Evolutionary conservation across 768 basidiomycete species (phyloP).

Genomic region (Mycena alexandri): DNA sequence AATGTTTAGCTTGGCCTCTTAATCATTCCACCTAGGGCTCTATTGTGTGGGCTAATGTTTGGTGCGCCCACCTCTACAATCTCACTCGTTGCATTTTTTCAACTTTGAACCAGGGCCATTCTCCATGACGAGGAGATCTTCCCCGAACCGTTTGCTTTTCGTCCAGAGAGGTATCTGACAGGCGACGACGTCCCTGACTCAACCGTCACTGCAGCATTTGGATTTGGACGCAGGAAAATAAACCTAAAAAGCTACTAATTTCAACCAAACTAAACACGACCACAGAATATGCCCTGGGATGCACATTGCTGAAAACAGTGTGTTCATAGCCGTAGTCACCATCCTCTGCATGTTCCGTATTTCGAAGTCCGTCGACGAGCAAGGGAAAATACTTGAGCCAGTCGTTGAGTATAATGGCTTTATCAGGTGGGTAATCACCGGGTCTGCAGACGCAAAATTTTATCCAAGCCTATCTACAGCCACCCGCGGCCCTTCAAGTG

Average conservation of each 20-base stretch:
- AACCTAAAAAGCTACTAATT: not conserved
- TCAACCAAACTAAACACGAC: not conserved
- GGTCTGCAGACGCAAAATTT: not conserved
- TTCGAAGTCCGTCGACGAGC: conserved; percentile 24
- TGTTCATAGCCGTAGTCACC: conserved; percentile 40
- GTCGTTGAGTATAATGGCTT: conserved; percentile 24
- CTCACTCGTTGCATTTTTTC: conserved; percentile 33
- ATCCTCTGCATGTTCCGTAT: conserved; percentile 35
- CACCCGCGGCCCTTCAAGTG: conserved; percentile 27
- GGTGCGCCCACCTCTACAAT: not conserved
- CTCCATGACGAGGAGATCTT: conserved; percentile 45
- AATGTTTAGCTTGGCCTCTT: not conserved
- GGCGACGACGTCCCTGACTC: conserved; percentile 30
- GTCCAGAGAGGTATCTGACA: conserved; percentile 44
- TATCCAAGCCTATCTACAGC: not conserved
- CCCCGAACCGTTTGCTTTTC: conserved; percentile 43
- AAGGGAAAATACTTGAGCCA: conserved; percentile 5
- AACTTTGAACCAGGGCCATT: conserved; percentile 47
- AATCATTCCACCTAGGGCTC: conserved; percentile 12
- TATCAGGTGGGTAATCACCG: conserved; percentile 2
- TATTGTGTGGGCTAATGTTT: conserved; percentile 27
- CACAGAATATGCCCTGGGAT: conserved; percentile 41
- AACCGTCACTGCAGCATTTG: conserved; percentile 24
- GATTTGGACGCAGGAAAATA: conserved; percentile 36
- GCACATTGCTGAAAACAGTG: conserved; percentile 34